These are phyloP conservation scores for Microcera coccophila DNA, from an alignment of 2,329 filamentous ascomycete genomes.

Conservation along the genomic window DNA sequence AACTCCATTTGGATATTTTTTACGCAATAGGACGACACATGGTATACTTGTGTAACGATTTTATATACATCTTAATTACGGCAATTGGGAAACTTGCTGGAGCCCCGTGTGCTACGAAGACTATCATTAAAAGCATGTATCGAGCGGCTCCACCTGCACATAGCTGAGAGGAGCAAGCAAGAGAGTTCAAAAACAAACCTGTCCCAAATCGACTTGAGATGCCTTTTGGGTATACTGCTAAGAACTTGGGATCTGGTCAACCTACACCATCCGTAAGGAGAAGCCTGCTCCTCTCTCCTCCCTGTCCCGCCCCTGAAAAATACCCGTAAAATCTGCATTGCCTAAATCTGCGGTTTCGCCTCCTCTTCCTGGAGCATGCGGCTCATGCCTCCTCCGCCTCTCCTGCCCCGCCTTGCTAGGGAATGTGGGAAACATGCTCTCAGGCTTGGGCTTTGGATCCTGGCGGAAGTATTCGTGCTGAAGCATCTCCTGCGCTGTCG, in stretches of 20 bases:
- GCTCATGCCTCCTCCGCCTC: constrained; percentile 65
- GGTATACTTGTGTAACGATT: constrained; percentile 22
- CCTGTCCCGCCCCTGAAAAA: constrained; percentile 63
- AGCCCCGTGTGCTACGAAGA: background rate
- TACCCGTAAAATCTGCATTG: constrained; percentile 63
- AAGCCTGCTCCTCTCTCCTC: constrained; percentile 65
- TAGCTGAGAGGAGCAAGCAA: too few relatives aligned
- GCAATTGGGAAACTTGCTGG: constrained; percentile 4
- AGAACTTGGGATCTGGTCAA: background rate
- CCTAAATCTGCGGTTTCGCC: constrained; percentile 60
- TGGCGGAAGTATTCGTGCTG: constrained; percentile 81
- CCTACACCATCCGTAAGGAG: constrained; percentile 57
- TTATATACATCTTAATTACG: constrained; percentile 24
- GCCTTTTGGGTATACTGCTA: too few relatives aligned
- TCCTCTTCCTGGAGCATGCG: constrained; percentile 78
- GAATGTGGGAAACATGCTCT: constrained; percentile 94
- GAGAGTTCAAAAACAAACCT: too few relatives aligned
- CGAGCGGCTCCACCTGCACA: too few relatives aligned
- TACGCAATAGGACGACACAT: background rate
- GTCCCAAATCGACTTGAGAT: too few relatives aligned
- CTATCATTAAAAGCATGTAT: too few relatives aligned
- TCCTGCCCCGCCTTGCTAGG: constrained; percentile 93
- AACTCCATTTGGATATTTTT: constrained; percentile 12
- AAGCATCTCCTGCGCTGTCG: constrained; percentile 69
- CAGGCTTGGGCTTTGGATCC: constrained; percentile 83